A percentile compares a stretch with the other conserved stretches of the same genome.
Evolutionary conservation across 176 grass and related monocot genomes (phyloP).

Genomic region (Miscanthus lutarioriparius): DNA sequence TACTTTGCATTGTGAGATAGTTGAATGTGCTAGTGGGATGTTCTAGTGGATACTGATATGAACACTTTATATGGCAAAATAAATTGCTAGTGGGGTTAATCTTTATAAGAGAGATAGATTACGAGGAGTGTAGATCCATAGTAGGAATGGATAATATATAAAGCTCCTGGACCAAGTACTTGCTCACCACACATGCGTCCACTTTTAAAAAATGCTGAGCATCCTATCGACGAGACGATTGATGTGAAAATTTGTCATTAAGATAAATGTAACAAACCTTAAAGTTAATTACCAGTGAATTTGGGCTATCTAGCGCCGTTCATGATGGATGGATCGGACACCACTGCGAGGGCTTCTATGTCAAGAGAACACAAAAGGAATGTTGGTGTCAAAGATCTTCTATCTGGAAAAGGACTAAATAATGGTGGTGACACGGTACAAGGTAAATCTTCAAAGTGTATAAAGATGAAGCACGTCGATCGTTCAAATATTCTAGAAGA

Average conservation of each 20-base stretch:
- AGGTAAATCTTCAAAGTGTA: slow-evolving; percentile 43
- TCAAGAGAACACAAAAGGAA: slow-evolving; percentile 22
- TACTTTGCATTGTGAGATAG: too few species aligned
- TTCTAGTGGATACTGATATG: too few species aligned
- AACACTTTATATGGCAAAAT: too few species aligned
- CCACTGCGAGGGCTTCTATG: not conserved
- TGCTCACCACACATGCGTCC: not conserved
- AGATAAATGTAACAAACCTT: not conserved
- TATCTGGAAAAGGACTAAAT: slow-evolving; percentile 9
- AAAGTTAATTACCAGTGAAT: not conserved
- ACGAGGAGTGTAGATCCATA: not conserved
- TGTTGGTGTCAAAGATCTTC: slow-evolving; percentile 28
- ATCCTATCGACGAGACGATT: not conserved
- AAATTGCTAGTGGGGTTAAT: too few species aligned
- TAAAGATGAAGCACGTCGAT: slow-evolving; percentile 23
- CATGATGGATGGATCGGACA: slow-evolving; percentile 22
- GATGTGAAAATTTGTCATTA: not conserved
- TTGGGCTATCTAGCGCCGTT: not conserved
- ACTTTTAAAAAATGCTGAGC: not conserved
- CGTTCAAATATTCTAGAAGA: slow-evolving; percentile 19
- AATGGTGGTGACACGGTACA: slow-evolving; percentile 30
- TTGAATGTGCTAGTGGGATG: too few species aligned
- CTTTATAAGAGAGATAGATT: too few species aligned
- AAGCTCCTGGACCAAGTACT: not conserved
- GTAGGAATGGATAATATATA: not conserved